Percentiles rank a stretch among this genome's conserved stretches.
Conservation (phyloP, 805 yeast genomes). For the Candida alai region DNA sequence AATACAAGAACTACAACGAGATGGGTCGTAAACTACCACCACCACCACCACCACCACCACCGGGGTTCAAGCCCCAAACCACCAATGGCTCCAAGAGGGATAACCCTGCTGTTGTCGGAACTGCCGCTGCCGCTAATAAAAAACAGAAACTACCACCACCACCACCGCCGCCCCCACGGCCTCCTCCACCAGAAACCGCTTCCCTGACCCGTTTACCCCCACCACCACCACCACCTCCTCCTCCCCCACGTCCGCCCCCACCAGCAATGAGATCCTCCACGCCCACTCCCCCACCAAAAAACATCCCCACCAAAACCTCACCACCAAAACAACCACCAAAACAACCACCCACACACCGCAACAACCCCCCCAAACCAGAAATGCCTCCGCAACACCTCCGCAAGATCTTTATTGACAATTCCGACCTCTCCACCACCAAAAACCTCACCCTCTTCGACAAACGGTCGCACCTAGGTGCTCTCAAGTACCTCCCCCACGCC, state of each 20-base stretch:
- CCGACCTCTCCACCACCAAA: constrained; percentile 75
- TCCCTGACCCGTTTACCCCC: too few species aligned
- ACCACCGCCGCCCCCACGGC: constrained; percentile 23
- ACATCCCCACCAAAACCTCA: constrained; percentile 52
- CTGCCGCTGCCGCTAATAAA: constrained; percentile 11
- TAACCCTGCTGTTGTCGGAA: constrained; percentile 10
- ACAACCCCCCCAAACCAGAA: constrained; percentile 62
- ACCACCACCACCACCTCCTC: constrained; percentile 13
- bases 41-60: constrained; percentile 28
- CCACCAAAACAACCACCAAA: constrained; percentile 38
- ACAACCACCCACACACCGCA: constrained; percentile 38
- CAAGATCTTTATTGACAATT: constrained; percentile 77
- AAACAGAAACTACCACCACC: constrained; percentile 26
- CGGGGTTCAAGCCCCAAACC: constrained; percentile 3
- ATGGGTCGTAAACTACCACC: constrained; percentile 21
- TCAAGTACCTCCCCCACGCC: constrained; percentile 96
- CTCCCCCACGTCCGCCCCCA: constrained; percentile 22
- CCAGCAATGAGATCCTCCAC: constrained; percentile 17
- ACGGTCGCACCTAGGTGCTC: constrained; percentile 81
- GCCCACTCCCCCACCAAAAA: constrained; percentile 16
- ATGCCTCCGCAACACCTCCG: constrained; percentile 95
- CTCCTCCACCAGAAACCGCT: constrained; percentile 20
- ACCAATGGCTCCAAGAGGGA: constrained; percentile 5
- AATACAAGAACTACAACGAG: too few species aligned
- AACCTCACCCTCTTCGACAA: constrained; percentile 75